Percentiles rank a stretch among this genome's conserved stretches.
These are phyloP conservation scores for Phialocephala sp. DNA, from an alignment of 2,329 filamentous ascomycete genomes.

Conservation along the genomic window DNA sequence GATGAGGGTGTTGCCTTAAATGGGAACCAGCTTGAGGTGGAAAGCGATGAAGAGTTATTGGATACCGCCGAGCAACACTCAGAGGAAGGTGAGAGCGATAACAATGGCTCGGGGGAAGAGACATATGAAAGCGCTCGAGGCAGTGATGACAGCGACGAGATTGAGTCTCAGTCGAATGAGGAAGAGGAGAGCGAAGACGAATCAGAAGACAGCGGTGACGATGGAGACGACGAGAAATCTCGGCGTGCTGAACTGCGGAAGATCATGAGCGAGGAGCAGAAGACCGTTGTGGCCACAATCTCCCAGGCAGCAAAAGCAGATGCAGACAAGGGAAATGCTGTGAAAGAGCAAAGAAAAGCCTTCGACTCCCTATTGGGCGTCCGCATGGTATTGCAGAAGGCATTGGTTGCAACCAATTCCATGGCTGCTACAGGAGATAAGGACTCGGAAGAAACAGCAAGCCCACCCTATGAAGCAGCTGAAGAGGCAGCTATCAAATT, in stretches of 20 bases:
- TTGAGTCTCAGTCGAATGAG: slow-evolving; percentile 32
- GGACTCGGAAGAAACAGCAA: slow-evolving; percentile 46
- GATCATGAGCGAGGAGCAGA: slow-evolving; percentile 72
- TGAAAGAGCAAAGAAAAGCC: slow-evolving; percentile 82
- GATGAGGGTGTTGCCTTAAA: slow-evolving; percentile 38
- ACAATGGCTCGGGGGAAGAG: slow-evolving; percentile 44
- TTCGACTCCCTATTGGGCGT: slow-evolving; percentile 91
- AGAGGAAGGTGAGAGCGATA: slow-evolving; percentile 41
- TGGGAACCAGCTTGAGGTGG: slow-evolving; percentile 32
- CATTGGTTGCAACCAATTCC: slow-evolving; percentile 81
- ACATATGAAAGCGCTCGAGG: slow-evolving; percentile 36
- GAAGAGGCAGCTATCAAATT: slow-evolving; percentile 86
- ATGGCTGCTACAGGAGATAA: slow-evolving; percentile 57
- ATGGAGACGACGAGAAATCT: slow-evolving; percentile 42
- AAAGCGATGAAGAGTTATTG: slow-evolving; percentile 43
- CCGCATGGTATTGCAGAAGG: slow-evolving; percentile 92
- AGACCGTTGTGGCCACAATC: slow-evolving; percentile 65
- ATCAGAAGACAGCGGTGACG: slow-evolving; percentile 37
- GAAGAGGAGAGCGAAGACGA: slow-evolving; percentile 42
- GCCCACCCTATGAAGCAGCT: slow-evolving; percentile 70
- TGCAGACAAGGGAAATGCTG: slow-evolving; percentile 81
- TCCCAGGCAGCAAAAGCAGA: slow-evolving; percentile 74
- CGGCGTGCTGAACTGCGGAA: slow-evolving; percentile 65
- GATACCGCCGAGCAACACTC: slow-evolving; percentile 41
- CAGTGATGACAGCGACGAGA: slow-evolving; percentile 39